Conservation (phyloP, 257 asterid genomes). For the Ocimum tenuiflorum region DNA sequence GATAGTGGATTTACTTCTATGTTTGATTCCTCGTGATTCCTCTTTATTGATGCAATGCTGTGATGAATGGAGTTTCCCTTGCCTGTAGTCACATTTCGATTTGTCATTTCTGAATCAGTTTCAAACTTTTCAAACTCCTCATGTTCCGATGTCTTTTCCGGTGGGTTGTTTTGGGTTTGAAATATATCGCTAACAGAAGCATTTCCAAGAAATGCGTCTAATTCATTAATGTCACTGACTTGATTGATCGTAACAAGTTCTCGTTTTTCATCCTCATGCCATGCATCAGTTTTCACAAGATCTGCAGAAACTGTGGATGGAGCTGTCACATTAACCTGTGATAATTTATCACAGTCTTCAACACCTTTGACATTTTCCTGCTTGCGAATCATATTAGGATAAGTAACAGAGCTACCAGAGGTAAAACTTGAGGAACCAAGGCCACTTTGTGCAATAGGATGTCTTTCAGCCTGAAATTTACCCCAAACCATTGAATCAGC, state of each 20-base stretch:
- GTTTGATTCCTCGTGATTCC: slow-evolving; percentile 22
- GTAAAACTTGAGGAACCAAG: slow-evolving; percentile 16
- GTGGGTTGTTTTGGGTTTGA: slow-evolving; percentile 28
- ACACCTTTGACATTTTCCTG: slow-evolving; percentile 20
- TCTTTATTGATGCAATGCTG: slow-evolving; percentile 16
- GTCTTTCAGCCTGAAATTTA: slow-evolving; percentile 26
- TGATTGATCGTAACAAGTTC: slow-evolving; percentile 27
- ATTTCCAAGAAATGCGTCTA: slow-evolving; percentile 36
- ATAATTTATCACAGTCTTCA: slow-evolving; percentile 20
- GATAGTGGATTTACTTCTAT: slow-evolving; percentile 27
- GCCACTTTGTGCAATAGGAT: slow-evolving; percentile 22
- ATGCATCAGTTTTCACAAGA: slow-evolving; percentile 24
- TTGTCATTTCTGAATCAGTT: slow-evolving; percentile 24
- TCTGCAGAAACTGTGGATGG: slow-evolving; percentile 13
- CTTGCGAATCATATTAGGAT: slow-evolving; percentile 15
- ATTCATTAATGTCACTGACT: slow-evolving; percentile 34
- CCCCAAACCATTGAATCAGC: slow-evolving; percentile 28
- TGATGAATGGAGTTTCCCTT: slow-evolving; percentile 27
- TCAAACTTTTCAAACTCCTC: slow-evolving; percentile 18
- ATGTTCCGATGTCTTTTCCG: neutral
- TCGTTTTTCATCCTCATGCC: slow-evolving; percentile 22
- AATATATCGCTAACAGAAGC: slow-evolving; percentile 27
- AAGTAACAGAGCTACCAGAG: slow-evolving; percentile 15
- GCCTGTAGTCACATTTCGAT: slow-evolving; percentile 17
- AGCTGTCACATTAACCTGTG: slow-evolving; percentile 7